Base-by-base conservation (phyloP, 2,329 filamentous ascomycete species). In the Talaromyces sp. region DNA sequence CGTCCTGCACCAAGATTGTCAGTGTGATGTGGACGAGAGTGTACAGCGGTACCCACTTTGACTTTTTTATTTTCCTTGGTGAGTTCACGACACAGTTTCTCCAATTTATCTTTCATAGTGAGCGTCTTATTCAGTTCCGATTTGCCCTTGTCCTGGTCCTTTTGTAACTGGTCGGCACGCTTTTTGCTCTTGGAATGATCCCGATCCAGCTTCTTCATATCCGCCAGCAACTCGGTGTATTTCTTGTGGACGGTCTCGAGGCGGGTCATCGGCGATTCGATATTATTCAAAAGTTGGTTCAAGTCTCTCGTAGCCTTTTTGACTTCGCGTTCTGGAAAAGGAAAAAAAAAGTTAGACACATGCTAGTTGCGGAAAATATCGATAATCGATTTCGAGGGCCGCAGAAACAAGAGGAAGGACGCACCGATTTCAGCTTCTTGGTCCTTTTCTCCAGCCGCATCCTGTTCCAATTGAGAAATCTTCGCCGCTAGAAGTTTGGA, bases 31-130 rank as follows among this genome's bases (percentile, higher is more conserved):
- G 25, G 28, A 36, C 36, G 58, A 53, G 27, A 58, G 30, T 25
- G 39, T 19, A 28, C 53, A 36, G 51, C 32, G 56, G 51, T 59
- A 73, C 80, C 68, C 77, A 95, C 91, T 88, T 98, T 98, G 66
- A 99, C 87, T 78, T 96, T 96, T 78, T 98, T 98, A 76, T 99
- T 99, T 72, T 99, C 95, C 70, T 93, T 90, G 63, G 96, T 95
- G 60, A 99, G 83, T 75, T 99, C 95, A 61, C 95, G 84, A 70
- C 93, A 97, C 33, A 99, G 82, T 74, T 98, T 99, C 77, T 99
- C 95, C 53, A 99, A 81, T 78, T 98, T 98, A 75, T 98, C 93
- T 75, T 96, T 97, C 72, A 98, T 86, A 1, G 88, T 90, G 22
- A 90, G 88, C 25, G 93, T 93, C 78, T 96, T 96, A 78, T 87